Evolutionary conservation across 1,139 yeast species (phyloP).

Genomic region (Suhomyces ambrosiae): DNA sequence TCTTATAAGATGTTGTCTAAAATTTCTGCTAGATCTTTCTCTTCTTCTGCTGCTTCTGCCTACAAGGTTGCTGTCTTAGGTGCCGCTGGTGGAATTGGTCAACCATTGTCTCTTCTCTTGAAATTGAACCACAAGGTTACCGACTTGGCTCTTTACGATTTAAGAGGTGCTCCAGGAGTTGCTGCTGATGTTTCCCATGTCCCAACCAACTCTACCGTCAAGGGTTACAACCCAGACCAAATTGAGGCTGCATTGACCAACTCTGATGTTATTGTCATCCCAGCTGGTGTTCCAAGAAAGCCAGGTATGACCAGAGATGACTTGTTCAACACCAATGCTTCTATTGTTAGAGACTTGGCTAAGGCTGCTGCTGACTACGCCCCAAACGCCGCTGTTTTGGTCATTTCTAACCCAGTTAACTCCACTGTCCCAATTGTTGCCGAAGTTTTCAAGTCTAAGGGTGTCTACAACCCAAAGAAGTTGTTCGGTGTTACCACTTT

Average conservation of each 20-base stretch:
- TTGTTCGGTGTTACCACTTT: constrained; percentile 92
- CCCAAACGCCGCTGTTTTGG: constrained; percentile 73
- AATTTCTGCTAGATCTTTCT: constrained; percentile 66
- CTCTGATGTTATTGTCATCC: constrained; percentile 80
- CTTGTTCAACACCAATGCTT: constrained; percentile 88
- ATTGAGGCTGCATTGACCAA: constrained; percentile 66
- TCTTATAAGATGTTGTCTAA: constrained; percentile 42
- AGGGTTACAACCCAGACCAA: constrained; percentile 66
- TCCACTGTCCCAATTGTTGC: constrained; percentile 94
- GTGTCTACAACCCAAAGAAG: constrained; percentile 75
- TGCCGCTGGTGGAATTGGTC: constrained; percentile 92
- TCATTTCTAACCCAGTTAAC: constrained; percentile 95
- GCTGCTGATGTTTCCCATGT: constrained; percentile 91
- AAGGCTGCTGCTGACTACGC: constrained; percentile 72
- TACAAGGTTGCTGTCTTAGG: constrained; percentile 78
- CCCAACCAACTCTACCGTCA: constrained; percentile 74
- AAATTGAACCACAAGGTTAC: constrained; percentile 64
- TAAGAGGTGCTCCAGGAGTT: constrained; percentile 88
- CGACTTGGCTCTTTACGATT: constrained; percentile 81
- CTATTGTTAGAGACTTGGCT: constrained; percentile 83
- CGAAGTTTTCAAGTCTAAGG: constrained; percentile 75
- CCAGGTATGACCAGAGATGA: constrained; percentile 99
- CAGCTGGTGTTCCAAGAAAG: constrained; percentile 97
- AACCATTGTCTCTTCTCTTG: constrained; percentile 83
- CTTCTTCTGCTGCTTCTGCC: constrained; percentile 62